Evolutionary conservation across 2,329 filamentous ascomycete genomes (phyloP).

Genomic region (Colletotrichum australisinense): DNA sequence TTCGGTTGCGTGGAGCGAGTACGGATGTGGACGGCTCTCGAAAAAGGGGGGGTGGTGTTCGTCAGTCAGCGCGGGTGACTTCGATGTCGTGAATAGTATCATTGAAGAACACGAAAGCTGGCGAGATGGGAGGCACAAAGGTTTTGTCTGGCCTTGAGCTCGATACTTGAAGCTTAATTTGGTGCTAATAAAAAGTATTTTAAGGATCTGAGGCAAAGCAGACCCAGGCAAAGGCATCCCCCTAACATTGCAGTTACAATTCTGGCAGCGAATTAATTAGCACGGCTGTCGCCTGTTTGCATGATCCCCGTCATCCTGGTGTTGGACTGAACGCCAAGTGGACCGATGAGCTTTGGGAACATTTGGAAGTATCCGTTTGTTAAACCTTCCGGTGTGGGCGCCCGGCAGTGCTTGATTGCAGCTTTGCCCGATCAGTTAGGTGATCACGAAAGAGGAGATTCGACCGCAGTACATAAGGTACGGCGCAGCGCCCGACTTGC

Average conservation of each 20-base stretch:
- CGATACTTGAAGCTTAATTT: neutral
- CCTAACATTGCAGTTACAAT: neutral
- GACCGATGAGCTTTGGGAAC: neutral
- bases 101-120: too few relatives aligned
- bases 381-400: neutral
- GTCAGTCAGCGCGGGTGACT: neutral
- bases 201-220: neutral
- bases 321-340: neutral
- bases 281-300: neutral
- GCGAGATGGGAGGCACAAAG: neutral
- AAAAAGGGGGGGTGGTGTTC: too few relatives aligned
- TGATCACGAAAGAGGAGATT: neutral
- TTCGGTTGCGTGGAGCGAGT: neutral
- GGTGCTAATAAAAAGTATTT: neutral
- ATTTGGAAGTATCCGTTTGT: neutral
- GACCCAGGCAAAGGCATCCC: neutral
- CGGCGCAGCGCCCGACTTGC: neutral
- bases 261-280: neutral
- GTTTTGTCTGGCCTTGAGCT: neutral
- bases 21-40: neutral
- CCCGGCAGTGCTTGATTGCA: neutral
- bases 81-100: neutral
- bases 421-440: slow-evolving; percentile 9
- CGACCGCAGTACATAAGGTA: too few relatives aligned
- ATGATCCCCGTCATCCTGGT: neutral